Conservation (phyloP, 1,284 basidiomycete species). For the Ustilago nuda region DNA sequence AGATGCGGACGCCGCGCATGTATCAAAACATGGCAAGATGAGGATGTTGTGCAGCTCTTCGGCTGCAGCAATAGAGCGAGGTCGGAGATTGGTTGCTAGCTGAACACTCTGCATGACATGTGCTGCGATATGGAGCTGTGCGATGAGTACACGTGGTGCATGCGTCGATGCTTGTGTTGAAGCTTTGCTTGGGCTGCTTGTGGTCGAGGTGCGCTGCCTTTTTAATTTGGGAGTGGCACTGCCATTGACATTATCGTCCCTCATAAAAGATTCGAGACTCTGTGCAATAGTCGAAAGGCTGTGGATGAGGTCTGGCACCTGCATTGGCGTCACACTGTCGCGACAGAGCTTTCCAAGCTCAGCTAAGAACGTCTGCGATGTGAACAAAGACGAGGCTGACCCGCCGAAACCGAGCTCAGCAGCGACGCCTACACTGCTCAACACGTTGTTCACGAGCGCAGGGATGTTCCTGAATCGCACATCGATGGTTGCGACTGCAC, state of each 20-base stretch:
- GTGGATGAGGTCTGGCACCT: slow-evolving; percentile 34
- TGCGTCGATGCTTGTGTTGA: not conserved
- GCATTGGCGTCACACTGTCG: slow-evolving; percentile 40
- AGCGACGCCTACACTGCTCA: slow-evolving; percentile 18
- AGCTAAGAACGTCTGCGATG: slow-evolving; percentile 37
- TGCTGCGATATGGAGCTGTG: slow-evolving; percentile 30
- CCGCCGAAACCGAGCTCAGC: not conserved
- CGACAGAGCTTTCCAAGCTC: slow-evolving; percentile 36
- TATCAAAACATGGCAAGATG: slow-evolving; percentile 39
- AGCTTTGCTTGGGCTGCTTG: slow-evolving; percentile 6
- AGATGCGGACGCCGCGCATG: not conserved
- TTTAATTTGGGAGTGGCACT: slow-evolving; percentile 17
- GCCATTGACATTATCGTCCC: not conserved
- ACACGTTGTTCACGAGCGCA: slow-evolving; percentile 23
- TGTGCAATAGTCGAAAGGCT: slow-evolving; percentile 13
- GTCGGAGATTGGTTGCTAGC: slow-evolving; percentile 28
- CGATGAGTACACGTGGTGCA: slow-evolving; percentile 5
- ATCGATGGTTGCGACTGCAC: slow-evolving; percentile 23
- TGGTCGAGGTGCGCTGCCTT: slow-evolving; percentile 21
- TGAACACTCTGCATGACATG: slow-evolving; percentile 39
- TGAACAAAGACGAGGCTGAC: slow-evolving; percentile 15
- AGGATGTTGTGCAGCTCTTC: slow-evolving; percentile 34
- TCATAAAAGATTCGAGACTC: slow-evolving; percentile 3
- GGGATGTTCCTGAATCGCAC: slow-evolving; percentile 37
- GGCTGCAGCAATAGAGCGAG: slow-evolving; percentile 35